These are phyloP conservation scores for Botrytis tulipae DNA, from an alignment of 2,329 filamentous ascomycete species.

Conservation along the genomic window DNA sequence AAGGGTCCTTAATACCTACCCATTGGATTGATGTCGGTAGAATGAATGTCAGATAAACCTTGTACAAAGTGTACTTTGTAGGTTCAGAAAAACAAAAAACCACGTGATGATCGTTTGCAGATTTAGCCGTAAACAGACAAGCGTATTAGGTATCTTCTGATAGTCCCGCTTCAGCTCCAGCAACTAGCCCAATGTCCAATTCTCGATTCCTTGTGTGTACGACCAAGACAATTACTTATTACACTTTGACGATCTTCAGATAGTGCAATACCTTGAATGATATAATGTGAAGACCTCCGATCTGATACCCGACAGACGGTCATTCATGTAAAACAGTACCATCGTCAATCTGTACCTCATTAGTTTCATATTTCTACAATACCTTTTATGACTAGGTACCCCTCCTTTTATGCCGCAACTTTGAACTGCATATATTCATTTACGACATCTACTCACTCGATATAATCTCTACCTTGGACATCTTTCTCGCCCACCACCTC, in stretches of 20 bases:
- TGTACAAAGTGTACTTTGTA: not conserved
- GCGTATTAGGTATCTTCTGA: not conserved
- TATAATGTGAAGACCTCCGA: not conserved
- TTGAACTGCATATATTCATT: not conserved
- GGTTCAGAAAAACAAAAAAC: not conserved
- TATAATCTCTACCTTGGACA: not conserved
- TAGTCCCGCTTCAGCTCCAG: not conserved
- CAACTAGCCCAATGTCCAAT: not conserved
- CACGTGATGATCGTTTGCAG: not conserved
- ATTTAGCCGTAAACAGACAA: not conserved
- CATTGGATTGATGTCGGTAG: not conserved
- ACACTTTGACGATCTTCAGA: not conserved
- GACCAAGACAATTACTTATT: not conserved
- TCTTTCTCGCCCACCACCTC: not conserved
- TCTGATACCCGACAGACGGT: not conserved
- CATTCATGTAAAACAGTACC: not conserved
- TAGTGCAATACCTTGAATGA: not conserved
- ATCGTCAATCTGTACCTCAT: not conserved
- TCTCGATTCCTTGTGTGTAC: not conserved
- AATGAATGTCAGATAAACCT: not conserved
- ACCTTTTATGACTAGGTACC: not conserved
- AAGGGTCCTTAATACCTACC: not conserved
- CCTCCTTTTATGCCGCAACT: constrained; percentile 2
- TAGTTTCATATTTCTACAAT: not conserved
- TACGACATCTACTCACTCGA: not conserved